phyloP scores from a whole-genome alignment of 1,284 basidiomycete genomes.

The Xerocomus tenax region DNA sequence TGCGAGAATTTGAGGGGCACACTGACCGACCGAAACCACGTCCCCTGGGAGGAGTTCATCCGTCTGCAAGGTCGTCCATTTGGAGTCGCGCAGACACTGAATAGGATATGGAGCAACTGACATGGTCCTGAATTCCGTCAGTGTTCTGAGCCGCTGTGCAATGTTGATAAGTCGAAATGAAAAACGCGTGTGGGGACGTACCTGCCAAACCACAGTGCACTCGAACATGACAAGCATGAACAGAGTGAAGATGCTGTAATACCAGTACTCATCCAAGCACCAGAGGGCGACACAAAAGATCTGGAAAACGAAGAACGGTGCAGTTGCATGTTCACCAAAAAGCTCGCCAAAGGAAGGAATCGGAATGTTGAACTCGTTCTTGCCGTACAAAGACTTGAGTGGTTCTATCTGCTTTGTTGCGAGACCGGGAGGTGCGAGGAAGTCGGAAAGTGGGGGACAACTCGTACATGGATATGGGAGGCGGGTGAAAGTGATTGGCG shows the following conservation, averaged over 20 bases:
- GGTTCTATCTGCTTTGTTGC: constrained; percentile 36
- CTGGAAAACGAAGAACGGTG: constrained; percentile 94
- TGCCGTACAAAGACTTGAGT: constrained; percentile 65
- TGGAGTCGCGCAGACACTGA: constrained; percentile 67
- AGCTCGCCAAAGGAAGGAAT: constrained; percentile 85
- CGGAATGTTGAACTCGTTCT: constrained; percentile 92
- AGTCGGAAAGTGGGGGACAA: constrained; percentile 63
- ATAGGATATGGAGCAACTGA: constrained; percentile 83
- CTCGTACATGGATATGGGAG: constrained; percentile 86
- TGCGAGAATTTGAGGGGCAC: background rate
- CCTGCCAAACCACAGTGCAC: constrained; percentile 95
- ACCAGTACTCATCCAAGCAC: constrained; percentile 97
- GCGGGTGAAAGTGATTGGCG: constrained; percentile 64
- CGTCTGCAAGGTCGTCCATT: constrained; percentile 74
- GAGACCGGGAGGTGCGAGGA: constrained; percentile 50
- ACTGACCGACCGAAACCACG: constrained; percentile 69
- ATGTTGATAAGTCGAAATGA: constrained; percentile 8
- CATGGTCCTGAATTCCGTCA: constrained; percentile 95
- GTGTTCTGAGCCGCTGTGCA: constrained; percentile 70
- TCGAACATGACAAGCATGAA: constrained; percentile 97
- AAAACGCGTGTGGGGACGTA: constrained; percentile 31
- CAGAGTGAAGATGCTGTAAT: constrained; percentile 90
- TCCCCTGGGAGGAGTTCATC: constrained; percentile 87
- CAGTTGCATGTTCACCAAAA: constrained; percentile 86
- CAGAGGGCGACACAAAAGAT: constrained; percentile 92